Conservation (phyloP, 148 eudicot species). For the Euryodendron excelsum region DNA sequence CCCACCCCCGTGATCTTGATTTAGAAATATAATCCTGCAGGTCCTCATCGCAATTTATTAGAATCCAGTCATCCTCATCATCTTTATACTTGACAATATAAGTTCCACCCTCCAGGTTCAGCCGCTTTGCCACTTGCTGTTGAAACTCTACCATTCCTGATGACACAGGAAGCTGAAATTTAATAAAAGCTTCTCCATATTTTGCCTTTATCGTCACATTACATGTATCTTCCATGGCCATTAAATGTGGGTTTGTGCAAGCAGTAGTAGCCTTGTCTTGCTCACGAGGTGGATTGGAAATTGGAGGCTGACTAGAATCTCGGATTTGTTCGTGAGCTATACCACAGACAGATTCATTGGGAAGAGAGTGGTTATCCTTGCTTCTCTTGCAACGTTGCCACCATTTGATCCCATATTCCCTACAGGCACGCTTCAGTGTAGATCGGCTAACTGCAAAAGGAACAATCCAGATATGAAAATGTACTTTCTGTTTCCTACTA, state of each 20-base stretch:
- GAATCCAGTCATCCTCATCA: neutral
- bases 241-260: neutral
- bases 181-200: neutral
- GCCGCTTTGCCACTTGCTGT: neutral
- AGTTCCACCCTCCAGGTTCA: neutral
- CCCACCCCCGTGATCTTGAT: neutral
- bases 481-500: too few relatives aligned
- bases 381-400: neutral
- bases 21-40: neutral
- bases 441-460: constrained; percentile 4
- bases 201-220: neutral
- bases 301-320: neutral
- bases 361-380: neutral
- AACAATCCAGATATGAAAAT: neutral
- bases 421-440: constrained; percentile 1
- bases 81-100: neutral
- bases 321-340: neutral
- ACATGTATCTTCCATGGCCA: neutral
- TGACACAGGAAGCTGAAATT: neutral
- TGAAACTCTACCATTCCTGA: neutral
- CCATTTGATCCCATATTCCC: neutral
- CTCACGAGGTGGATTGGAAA: neutral
- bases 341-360: neutral
- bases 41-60: neutral
- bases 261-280: too few relatives aligned